Conservation (phyloP, 192 early-diverging fungal genomes). For the Umbelopsis ramanniana region DNA sequence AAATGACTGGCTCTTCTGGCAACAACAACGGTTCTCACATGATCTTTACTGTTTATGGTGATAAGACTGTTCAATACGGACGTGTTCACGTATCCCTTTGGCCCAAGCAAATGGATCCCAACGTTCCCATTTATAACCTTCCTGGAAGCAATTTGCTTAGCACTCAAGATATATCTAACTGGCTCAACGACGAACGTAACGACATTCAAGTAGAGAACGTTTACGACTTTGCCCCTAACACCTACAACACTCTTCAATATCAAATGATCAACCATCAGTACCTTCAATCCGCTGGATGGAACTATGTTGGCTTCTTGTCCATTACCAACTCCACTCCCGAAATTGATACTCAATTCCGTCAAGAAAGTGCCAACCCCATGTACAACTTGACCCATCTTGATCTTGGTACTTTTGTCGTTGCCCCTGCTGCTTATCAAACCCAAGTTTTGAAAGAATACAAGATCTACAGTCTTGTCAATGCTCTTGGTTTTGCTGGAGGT, state of each 20-base stretch:
- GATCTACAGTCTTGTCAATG: slow-evolving; percentile 39
- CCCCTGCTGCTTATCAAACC: slow-evolving; percentile 18
- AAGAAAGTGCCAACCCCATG: slow-evolving; percentile 34
- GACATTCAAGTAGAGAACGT: slow-evolving; percentile 36
- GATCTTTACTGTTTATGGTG: slow-evolving; percentile 36
- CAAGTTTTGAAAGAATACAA: slow-evolving; percentile 33
- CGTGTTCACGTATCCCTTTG: slow-evolving; percentile 36
- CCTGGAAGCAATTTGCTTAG: slow-evolving; percentile 18
- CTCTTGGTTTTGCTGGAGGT: slow-evolving; percentile 41
- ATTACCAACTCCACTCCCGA: slow-evolving; percentile 36
- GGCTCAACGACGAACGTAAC: slow-evolving; percentile 37
- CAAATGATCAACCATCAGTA: slow-evolving; percentile 30
- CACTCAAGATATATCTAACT: slow-evolving; percentile 18
- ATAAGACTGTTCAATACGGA: slow-evolving; percentile 25
- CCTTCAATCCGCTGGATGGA: slow-evolving; percentile 38
- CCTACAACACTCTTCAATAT: slow-evolving; percentile 33
- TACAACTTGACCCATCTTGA: slow-evolving; percentile 31
- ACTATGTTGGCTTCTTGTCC: slow-evolving; percentile 41
- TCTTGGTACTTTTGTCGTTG: slow-evolving; percentile 28
- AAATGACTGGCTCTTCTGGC: slow-evolving; percentile 35
- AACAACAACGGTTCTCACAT: slow-evolving; percentile 37
- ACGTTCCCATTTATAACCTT: slow-evolving; percentile 25
- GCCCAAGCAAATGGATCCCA: slow-evolving; percentile 40
- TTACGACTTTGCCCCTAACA: slow-evolving; percentile 32
- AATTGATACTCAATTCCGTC: slow-evolving; percentile 31